Evolutionary conservation across 2,329 filamentous ascomycete species (phyloP), one percentile per base, ranked within the genome.

Genomic region (Grosmannia huntii): DNA sequence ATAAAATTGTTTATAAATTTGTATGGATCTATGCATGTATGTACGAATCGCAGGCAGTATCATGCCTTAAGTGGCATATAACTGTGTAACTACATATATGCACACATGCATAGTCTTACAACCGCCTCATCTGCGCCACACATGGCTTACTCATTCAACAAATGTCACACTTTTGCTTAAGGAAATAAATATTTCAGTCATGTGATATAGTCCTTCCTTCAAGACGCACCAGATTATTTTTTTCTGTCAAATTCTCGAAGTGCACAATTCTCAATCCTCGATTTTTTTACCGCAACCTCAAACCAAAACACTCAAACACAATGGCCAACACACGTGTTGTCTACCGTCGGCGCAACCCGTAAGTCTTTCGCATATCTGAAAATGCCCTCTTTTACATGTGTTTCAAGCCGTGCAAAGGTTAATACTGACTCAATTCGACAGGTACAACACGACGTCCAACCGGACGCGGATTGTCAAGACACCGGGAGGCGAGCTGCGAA

Each of bases 391-490:
- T 38, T 4, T 38, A 10, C 16, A 16, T 10, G 19, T 19, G 27
- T 38, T 53, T 11, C 21, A 14, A 25, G 9, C 10, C 1, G 12
- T 27, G 5, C 2, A 11, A 16, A 25, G 4, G 27, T 2, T 2
- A 49, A 25, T 49, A 25, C 23, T 49, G 12, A 53, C 14, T 16
- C 6, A 5, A 16, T 7, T 6, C 10, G 16, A 44, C 72, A 94
- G 89, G 74, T 99, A 97, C 89, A 97, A 97, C 86, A 97, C 92
- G 76, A 82, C 82, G 75, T 95, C 89, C 76, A 96, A 99, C 88
- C 90, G 90, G 79, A 92, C 94, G 75, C 88, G 94, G 74, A 83
- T 95, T 72, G 76, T 96, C 78, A 94, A 94, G 85, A 99, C 94
- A 68, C 94, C 95, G 68, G 95, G 94, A 76, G 94, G 94, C 75